Evolutionary conservation across 2,329 filamentous ascomycete species (phyloP).

Genomic region (Fusarium bactridioides): DNA sequence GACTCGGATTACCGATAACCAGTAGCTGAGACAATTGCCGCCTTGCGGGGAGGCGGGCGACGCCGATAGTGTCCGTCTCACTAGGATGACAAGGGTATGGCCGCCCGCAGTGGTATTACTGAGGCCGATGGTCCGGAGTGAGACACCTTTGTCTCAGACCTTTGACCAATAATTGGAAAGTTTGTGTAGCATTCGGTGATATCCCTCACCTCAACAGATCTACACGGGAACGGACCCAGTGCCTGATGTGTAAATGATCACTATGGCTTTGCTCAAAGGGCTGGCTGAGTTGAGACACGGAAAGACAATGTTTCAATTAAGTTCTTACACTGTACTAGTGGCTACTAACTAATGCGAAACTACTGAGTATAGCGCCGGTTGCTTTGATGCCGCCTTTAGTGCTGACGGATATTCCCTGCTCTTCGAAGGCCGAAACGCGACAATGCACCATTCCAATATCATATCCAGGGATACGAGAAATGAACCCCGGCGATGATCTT

Average conservation of each 20-base stretch:
- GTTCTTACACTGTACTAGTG: not conserved
- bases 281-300: not conserved
- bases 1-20: not conserved
- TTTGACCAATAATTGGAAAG: not conserved
- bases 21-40: not conserved
- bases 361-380: not conserved
- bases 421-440: not conserved
- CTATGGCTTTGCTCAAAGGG: not conserved
- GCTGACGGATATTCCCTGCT: not conserved
- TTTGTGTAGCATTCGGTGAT: not conserved
- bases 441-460: not conserved
- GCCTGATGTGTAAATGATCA: not conserved
- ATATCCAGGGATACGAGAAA: not conserved
- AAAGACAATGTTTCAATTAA: not conserved
- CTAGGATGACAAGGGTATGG: not conserved
- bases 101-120: not conserved
- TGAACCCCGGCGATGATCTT: fast-evolving
- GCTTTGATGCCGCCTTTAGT: not conserved
- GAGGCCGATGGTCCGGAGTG: not conserved
- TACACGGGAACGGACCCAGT: not conserved
- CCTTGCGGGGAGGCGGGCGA: not conserved
- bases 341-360: not conserved
- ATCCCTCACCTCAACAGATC: not conserved
- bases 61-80: not conserved
- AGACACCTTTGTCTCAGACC: not conserved